A percentile compares a stretch with the other conserved stretches of the same genome.
phyloP scores from a whole-genome alignment of 2,329 filamentous ascomycete genomes.

The Blastomyces percursus region DNA sequence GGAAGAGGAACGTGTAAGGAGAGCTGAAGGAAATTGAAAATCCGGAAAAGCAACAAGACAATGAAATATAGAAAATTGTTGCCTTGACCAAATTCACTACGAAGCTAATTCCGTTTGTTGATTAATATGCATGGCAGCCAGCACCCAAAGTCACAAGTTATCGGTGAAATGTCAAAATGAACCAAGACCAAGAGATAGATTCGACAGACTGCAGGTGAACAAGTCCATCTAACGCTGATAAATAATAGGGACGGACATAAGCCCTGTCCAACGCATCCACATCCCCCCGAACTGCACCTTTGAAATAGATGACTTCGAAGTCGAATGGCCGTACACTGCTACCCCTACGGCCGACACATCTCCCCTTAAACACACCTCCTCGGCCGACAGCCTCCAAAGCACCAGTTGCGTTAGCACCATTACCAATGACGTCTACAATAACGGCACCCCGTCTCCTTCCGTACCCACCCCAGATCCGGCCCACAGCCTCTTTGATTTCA shows the following conservation, averaged over 20 bases:
- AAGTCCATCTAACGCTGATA: background rate
- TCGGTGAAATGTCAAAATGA: conserved; percentile 7
- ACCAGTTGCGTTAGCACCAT: background rate
- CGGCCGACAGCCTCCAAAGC: background rate
- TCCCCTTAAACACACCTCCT: background rate
- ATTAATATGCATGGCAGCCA: background rate
- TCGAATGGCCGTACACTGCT: conserved; percentile 18
- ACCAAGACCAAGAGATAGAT: background rate
- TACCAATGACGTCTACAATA: background rate
- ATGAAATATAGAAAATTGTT: background rate
- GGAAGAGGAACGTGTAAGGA: too few species aligned
- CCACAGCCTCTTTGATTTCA: conserved; percentile 8
- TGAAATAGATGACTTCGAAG: conserved; percentile 22
- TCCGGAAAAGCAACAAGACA: too few species aligned
- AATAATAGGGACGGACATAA: conserved; percentile 11
- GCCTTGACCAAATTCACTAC: background rate
- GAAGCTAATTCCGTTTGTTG: background rate
- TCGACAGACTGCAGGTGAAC: too few species aligned
- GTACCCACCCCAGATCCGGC: background rate
- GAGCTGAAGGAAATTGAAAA: background rate
- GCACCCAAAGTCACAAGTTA: conserved; percentile 8
- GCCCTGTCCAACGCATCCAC: conserved; percentile 10
- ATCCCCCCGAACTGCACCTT: conserved; percentile 20
- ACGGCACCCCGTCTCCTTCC: background rate
- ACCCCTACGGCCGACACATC: background rate